These are phyloP conservation scores for Thalassiosira livingstoniorum DNA, from an alignment of 352 stramenopile genomes.

Conservation along the genomic window DNA sequence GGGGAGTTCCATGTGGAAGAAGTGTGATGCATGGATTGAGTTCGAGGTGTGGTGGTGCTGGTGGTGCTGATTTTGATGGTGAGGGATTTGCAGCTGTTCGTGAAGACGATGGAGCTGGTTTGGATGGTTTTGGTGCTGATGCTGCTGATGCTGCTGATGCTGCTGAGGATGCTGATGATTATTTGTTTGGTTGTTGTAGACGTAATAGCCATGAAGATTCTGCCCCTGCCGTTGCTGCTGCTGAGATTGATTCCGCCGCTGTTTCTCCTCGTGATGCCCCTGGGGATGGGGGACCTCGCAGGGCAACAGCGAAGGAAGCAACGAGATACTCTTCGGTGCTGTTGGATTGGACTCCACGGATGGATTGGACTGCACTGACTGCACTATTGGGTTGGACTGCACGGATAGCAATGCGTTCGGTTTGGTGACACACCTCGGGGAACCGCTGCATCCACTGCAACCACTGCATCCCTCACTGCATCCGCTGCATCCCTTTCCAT, in stretches of 20 bases:
- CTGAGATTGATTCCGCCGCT: not conserved
- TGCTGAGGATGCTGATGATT: not conserved
- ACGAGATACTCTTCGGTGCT: no score
- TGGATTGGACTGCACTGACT: not conserved
- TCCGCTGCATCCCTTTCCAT: slow-evolving; percentile 5
- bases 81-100: not conserved
- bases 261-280: not conserved
- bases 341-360: not conserved
- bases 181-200: no score
- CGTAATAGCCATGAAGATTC: not conserved
- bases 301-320: no score
- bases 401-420: no score
- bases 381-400: no score
- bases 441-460: not conserved
- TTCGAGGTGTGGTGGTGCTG: not conserved
- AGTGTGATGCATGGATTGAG: no score
- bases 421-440: no score
- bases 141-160: not conserved
- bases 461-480: not conserved
- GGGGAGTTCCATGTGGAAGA: no score
- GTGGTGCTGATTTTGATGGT: not conserved
- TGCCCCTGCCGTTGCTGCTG: not conserved
- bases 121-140: not conserved
- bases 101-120: not conserved
- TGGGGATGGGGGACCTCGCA: no score